Conservation (phyloP, 805 yeast species). For the Candida ortonii region DNA sequence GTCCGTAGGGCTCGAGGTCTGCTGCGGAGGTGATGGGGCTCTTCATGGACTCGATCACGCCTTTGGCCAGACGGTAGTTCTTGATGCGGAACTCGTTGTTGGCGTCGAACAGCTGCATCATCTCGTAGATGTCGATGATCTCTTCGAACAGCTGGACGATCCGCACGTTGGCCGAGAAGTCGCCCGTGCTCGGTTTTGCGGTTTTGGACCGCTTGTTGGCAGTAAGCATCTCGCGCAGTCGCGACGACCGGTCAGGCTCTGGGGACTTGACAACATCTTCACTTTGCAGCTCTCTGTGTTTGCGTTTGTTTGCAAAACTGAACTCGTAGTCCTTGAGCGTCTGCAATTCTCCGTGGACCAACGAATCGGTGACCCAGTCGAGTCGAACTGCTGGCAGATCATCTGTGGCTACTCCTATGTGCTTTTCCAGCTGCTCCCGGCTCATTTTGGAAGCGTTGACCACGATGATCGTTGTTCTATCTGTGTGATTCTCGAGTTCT, state of each 20-base stretch:
- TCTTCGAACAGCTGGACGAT: conserved; percentile 32
- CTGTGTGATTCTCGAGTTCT: not conserved
- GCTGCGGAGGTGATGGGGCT: conserved; percentile 32
- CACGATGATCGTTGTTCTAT: conserved; percentile 5
- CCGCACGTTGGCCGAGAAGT: conserved; percentile 24
- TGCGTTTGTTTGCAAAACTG: conserved; percentile 1
- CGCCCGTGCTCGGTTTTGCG: conserved; percentile 1
- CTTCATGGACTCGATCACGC: conserved; percentile 29
- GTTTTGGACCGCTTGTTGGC: no score
- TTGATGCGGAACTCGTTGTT: conserved; percentile 17
- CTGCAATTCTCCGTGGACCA: conserved; percentile 5
- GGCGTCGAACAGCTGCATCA: conserved; percentile 18
- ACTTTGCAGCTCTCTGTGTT: conserved; percentile 2
- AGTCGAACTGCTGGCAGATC: conserved; percentile 7
- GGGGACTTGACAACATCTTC: not conserved
- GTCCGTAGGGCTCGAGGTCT: conserved; percentile 40
- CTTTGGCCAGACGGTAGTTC: conserved; percentile 43
- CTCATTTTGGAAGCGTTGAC: conserved; percentile 8
- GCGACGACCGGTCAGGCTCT: not conserved
- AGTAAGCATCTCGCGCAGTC: not conserved
- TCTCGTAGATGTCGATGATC: conserved; percentile 30
- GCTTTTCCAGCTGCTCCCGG: conserved; percentile 1
- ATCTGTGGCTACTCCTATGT: not conserved
- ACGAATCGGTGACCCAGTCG: conserved; percentile 17
- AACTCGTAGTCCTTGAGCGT: conserved; percentile 11